Conservation (phyloP, 1,284 basidiomycete species). For the Bjerkandera adusta region DNA sequence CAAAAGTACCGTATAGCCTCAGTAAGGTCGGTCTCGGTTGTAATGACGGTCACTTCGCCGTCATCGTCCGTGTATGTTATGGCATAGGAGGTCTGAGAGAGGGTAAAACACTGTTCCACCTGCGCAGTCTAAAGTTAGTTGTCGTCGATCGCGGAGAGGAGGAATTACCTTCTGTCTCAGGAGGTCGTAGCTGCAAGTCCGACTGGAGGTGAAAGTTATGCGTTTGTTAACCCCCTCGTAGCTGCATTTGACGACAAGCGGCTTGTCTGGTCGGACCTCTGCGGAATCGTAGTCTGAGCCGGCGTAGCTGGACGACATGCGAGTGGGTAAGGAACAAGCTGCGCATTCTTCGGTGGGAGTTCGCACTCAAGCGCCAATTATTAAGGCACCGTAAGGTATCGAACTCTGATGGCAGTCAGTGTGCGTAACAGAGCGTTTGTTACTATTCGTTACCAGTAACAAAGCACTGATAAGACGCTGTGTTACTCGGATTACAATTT, state of each 20-base stretch:
- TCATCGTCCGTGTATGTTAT: slow-evolving; percentile 89
- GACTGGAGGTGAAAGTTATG: slow-evolving; percentile 74
- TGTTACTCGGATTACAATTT: too few species aligned
- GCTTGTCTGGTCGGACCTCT: slow-evolving; percentile 49
- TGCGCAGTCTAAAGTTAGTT: slow-evolving; percentile 28
- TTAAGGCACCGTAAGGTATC: too few species aligned
- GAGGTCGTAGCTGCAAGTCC: slow-evolving; percentile 72
- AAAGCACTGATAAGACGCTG: too few species aligned
- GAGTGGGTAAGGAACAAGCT: slow-evolving; percentile 11
- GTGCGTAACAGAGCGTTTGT: too few species aligned
- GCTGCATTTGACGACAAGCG: slow-evolving; percentile 75
- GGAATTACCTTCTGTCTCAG: slow-evolving; percentile 62
- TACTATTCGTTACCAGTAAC: too few species aligned
- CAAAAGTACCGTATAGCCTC: slow-evolving; percentile 88
- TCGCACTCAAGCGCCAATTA: too few species aligned
- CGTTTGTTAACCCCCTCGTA: slow-evolving; percentile 73
- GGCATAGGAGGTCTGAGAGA: slow-evolving; percentile 65
- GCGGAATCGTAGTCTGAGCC: slow-evolving; percentile 26
- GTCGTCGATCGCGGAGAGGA: background rate
- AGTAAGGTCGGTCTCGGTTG: slow-evolving; percentile 69
- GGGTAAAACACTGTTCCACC: slow-evolving; percentile 82
- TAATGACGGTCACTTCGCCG: slow-evolving; percentile 69
- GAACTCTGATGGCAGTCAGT: too few species aligned
- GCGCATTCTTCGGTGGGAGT: slow-evolving; percentile 11
- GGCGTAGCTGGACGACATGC: slow-evolving; percentile 28